Evolutionary conservation across 2,329 filamentous ascomycete genomes (phyloP), one percentile per base, ranked within the genome.

Genomic region (Mollisia scopiformis): DNA sequence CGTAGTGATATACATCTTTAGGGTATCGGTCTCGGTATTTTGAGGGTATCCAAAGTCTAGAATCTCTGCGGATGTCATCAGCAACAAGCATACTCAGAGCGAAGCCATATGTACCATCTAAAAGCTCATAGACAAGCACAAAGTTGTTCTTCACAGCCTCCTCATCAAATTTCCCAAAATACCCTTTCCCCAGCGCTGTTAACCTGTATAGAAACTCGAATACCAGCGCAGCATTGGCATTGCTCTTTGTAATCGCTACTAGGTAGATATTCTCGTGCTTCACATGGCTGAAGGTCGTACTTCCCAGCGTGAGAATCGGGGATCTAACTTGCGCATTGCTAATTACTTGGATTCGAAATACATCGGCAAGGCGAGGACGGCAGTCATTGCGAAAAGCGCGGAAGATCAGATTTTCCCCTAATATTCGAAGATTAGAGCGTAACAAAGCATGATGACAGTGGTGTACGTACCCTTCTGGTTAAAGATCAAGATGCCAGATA

Each of bases 131-230:
- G 39, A 99, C 93, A 68, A 99, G 83, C 66, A 99, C 95, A 80
- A 99, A 99, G 81, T 99, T 99, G 80, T 97, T 98, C 88, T 99
- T 99, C 71, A 99, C 94, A 59, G 95, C 93, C 80, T 99, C 95
- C 82, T 99, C 95, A 74, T 99, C 95, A 74, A 99, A 97, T 78
- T 98, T 98, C 75, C 91, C 94, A 83, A 99, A 99, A 79, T 99
- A 99, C 60, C 93, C 92, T 79, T 91, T 93, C 43, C 95, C 95
- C 66, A 99, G 82, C 73, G 89, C 86, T 67, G 97, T 91, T 72
- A 99, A 81, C 70, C 93, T 88, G 80, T 98, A 98, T 64, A 99
- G 82, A 75, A 99, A 99, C 80, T 99, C 95, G 74, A 99, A 99
- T 25, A 99, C 92, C 59, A 99, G 85, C 43, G 96, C 96, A 13